Conservation (phyloP, 2,329 filamentous ascomycete genomes). For the Geosmithia flava region DNA sequence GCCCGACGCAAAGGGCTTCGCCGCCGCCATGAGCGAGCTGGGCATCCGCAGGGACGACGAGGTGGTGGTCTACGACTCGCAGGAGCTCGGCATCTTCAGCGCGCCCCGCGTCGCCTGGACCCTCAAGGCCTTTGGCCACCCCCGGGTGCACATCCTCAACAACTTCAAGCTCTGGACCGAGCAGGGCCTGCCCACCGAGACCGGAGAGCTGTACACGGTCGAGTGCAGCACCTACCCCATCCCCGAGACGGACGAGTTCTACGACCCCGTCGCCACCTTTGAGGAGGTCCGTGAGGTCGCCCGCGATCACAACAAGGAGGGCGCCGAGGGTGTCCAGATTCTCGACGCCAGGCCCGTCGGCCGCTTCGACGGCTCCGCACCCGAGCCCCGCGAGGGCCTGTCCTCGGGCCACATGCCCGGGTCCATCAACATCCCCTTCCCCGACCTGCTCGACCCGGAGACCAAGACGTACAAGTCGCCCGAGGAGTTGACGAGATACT, state of each 20-base stretch:
- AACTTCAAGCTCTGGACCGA: conserved; percentile 95
- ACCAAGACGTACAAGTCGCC: conserved; percentile 69
- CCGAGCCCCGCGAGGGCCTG: conserved; percentile 76
- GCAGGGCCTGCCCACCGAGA: conserved; percentile 68
- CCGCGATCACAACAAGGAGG: conserved; percentile 67
- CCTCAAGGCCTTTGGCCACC: conserved; percentile 77
- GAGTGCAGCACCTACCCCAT: conserved; percentile 55
- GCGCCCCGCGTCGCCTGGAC: conserved; percentile 94
- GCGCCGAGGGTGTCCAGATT: conserved; percentile 72
- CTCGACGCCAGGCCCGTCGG: conserved; percentile 74
- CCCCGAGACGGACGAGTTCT: conserved; percentile 39
- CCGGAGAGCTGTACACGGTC: conserved; percentile 58
- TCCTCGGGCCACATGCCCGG: conserved; percentile 88
- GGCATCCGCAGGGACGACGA: conserved; percentile 81
- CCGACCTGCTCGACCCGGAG: conserved; percentile 65
- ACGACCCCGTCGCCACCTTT: conserved; percentile 61
- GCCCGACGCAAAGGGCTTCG: conserved; percentile 68
- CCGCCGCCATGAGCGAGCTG: conserved; percentile 75
- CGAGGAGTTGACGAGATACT: conserved; percentile 61
- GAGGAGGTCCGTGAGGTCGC: conserved; percentile 73
- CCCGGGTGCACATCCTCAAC: conserved; percentile 79
- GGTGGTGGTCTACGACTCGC: conserved; percentile 87
- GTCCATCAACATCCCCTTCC: conserved; percentile 71
- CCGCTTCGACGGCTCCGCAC: conserved; percentile 70
- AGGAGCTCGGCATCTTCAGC: conserved; percentile 86